These are phyloP conservation scores for Torulaspora microellipsoides DNA, from an alignment of 805 yeast species.

Conservation along the genomic window DNA sequence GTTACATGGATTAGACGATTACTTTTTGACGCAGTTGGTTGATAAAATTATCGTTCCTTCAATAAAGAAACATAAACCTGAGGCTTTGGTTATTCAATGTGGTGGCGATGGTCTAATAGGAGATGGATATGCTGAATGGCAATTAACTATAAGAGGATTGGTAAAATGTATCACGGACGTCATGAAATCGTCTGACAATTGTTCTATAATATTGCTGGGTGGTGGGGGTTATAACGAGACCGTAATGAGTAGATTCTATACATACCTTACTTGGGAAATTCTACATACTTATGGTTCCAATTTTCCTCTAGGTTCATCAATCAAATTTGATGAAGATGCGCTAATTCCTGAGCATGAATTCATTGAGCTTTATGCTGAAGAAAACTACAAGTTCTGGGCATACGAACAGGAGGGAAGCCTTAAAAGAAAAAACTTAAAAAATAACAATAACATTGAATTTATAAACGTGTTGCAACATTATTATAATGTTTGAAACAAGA, in stretches of 20 bases:
- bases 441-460: conserved; percentile 26
- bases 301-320: conserved; percentile 2
- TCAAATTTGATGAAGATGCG: conserved; percentile 35
- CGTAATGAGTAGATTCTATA: conserved; percentile 59
- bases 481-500: conserved; percentile 3
- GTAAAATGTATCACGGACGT: conserved; percentile 34
- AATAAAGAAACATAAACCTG: conserved; percentile 40
- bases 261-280: conserved; percentile 33
- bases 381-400: conserved; percentile 48
- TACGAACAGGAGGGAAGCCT: conserved; percentile 34
- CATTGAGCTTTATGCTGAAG: conserved; percentile 41
- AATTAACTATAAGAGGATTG: conserved; percentile 51
- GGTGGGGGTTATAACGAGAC: conserved; percentile 74
- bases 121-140: conserved; percentile 66
- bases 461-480: conserved; percentile 3
- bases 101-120: conserved; percentile 74
- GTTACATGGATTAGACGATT: conserved; percentile 51
- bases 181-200: conserved; percentile 25
- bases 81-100: conserved; percentile 56
- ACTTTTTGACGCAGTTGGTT: conserved; percentile 36
- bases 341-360: conserved; percentile 50
- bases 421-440: conserved; percentile 30
- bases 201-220: conserved; percentile 44
- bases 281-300: conserved; percentile 9
- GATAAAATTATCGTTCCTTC: conserved; percentile 42